Percentiles rank a stretch among this genome's conserved stretches.
These are phyloP conservation scores for Tulasnella sp. DNA, from an alignment of 768 basidiomycete species.

Conservation along the genomic window DNA sequence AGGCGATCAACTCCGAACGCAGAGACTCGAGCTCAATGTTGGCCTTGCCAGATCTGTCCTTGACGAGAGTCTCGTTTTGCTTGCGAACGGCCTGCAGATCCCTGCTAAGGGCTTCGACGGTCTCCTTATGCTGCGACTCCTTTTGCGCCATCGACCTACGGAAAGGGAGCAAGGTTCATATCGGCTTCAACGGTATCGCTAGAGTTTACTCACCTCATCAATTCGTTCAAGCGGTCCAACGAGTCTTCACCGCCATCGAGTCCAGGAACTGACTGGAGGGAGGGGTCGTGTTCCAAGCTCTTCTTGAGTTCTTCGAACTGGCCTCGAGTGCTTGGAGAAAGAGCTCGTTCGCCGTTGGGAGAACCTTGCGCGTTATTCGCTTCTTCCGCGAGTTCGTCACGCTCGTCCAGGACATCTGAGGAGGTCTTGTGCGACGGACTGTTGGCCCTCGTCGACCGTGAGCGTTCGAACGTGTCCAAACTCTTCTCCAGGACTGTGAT, in stretches of 20 bases:
- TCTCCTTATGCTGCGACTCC: constrained; percentile 84
- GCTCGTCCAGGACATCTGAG: constrained; percentile 25
- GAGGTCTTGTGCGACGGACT: constrained; percentile 26
- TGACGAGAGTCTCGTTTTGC: constrained; percentile 79
- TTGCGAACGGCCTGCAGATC: constrained; percentile 53
- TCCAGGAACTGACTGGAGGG: background rate
- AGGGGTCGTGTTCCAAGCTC: constrained; percentile 56
- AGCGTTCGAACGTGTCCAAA: constrained; percentile 39
- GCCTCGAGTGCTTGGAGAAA: constrained; percentile 73
- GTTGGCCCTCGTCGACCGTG: constrained; percentile 12
- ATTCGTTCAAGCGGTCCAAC: constrained; percentile 79
- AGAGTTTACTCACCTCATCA: constrained; percentile 75
- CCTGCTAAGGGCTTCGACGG: constrained; percentile 69
- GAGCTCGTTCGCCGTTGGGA: constrained; percentile 32
- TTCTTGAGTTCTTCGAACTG: constrained; percentile 76
- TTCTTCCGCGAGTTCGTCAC: constrained; percentile 33
- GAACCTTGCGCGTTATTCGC: background rate
- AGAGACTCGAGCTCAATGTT: constrained; percentile 81
- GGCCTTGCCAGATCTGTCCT: constrained; percentile 91
- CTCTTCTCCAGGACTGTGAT: constrained; percentile 71
- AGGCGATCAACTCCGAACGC: constrained; percentile 44
- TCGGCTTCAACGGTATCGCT: background rate
- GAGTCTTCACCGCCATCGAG: constrained; percentile 51
- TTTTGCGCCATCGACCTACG: constrained; percentile 95
- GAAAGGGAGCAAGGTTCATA: constrained; percentile 34